These are phyloP conservation scores for Nymphaea colorata DNA, from an alignment of 164 flowering plant species.

Conservation along the genomic window DNA sequence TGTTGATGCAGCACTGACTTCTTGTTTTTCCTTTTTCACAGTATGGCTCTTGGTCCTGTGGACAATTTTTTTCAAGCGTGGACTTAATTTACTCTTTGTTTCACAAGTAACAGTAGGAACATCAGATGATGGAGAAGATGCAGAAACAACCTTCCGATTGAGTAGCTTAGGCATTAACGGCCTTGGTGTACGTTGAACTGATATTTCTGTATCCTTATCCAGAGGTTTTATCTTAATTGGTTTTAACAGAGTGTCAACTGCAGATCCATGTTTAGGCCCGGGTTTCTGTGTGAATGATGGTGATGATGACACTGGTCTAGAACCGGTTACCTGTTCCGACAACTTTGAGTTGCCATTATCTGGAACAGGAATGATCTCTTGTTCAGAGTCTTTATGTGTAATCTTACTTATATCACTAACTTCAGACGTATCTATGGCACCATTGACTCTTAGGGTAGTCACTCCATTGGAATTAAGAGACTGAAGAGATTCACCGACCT, in stretches of 20 bases:
- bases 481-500: constrained; percentile 5
- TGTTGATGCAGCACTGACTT: not conserved
- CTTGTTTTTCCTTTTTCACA: not conserved
- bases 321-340: not conserved
- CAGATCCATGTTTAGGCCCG: not conserved
- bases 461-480: not conserved
- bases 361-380: not conserved
- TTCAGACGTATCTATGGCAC: not conserved
- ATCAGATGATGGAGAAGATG: not conserved
- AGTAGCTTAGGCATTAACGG: not conserved
- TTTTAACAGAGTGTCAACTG: not conserved
- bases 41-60: not conserved
- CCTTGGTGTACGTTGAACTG: not conserved
- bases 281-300: not conserved
- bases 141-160: not conserved
- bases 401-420: not conserved
- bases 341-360: not conserved
- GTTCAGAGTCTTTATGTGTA: not conserved
- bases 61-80: not conserved
- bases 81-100: not conserved
- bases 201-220: not conserved
- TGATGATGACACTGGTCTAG: not conserved
- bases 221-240: not conserved
- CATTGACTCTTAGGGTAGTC: not conserved
- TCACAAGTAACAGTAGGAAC: not conserved